phyloP scores from a whole-genome alignment of 441 rosid genomes.

The Adansonia grandidieri region DNA sequence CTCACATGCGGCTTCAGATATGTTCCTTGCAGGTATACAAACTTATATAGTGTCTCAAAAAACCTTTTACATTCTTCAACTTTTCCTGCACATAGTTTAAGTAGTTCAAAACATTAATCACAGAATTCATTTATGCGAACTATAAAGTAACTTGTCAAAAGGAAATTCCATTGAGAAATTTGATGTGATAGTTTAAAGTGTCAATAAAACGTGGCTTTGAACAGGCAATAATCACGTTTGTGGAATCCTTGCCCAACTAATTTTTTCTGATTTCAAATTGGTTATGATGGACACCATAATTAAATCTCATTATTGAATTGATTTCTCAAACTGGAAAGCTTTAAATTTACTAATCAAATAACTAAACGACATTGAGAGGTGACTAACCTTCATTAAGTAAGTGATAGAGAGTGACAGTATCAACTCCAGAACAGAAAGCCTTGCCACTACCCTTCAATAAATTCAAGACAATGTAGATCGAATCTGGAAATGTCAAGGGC shows the following conservation, averaged over 20 bases:
- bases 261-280: background rate
- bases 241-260: background rate
- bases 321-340: background rate
- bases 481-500: slow-evolving; percentile 23
- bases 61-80: slow-evolving; percentile 68
- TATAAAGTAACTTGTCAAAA: slow-evolving; percentile 21
- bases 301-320: slow-evolving; percentile 3
- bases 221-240: background rate
- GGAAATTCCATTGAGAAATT: slow-evolving; percentile 15
- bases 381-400: slow-evolving; percentile 63
- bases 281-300: background rate
- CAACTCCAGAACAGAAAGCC: slow-evolving; percentile 89
- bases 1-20: slow-evolving; percentile 94
- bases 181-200: background rate
- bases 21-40: slow-evolving; percentile 87
- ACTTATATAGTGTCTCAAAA: slow-evolving; percentile 69
- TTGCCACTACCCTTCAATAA: slow-evolving; percentile 78
- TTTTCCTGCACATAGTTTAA: slow-evolving; percentile 57
- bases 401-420: slow-evolving; percentile 63
- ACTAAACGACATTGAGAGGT: background rate
- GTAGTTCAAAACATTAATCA: slow-evolving; percentile 27
- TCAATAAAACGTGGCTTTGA: slow-evolving; percentile 16
- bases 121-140: slow-evolving; percentile 15
- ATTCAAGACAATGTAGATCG: slow-evolving; percentile 28
- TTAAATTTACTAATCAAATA: background rate